These are phyloP conservation scores for Populus alba DNA, from an alignment of 345 rosid species.

Conservation along the genomic window DNA sequence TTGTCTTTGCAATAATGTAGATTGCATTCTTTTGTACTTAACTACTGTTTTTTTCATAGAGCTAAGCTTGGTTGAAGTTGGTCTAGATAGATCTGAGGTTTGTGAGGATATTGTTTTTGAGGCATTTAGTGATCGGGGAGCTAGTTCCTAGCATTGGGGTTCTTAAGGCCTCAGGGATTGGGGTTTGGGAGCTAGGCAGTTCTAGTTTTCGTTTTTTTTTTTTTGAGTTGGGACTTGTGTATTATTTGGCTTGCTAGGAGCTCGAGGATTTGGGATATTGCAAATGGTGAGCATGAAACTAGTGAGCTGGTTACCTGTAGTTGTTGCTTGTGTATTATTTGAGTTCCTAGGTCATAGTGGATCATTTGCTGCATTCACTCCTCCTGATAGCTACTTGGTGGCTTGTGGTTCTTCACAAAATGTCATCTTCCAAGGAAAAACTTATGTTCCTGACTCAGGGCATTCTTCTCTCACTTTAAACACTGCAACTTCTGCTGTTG, in stretches of 20 bases:
- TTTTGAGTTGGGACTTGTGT: slow-evolving; percentile 13
- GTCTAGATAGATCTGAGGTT: slow-evolving; percentile 34
- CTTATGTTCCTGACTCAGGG: slow-evolving; percentile 68
- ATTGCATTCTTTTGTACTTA: not conserved
- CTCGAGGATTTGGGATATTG: slow-evolving; percentile 25
- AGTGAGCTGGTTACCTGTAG: slow-evolving; percentile 27
- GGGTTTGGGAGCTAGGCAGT: slow-evolving; percentile 1
- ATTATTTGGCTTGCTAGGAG: slow-evolving; percentile 6
- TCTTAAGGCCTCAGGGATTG: slow-evolving; percentile 13
- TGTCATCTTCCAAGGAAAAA: slow-evolving; percentile 64
- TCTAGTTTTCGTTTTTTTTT: not conserved
- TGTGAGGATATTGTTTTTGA: slow-evolving; percentile 9
- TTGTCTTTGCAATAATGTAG: slow-evolving; percentile 10
- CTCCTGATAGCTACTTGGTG: slow-evolving; percentile 74
- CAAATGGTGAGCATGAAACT: slow-evolving; percentile 45
- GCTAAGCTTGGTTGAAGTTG: slow-evolving; percentile 9
- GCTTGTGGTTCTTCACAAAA: slow-evolving; percentile 79
- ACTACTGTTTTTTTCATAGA: not conserved
- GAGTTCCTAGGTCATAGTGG: slow-evolving; percentile 33
- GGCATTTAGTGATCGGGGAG: slow-evolving; percentile 7
- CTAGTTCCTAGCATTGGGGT: not conserved
- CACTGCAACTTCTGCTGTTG: slow-evolving; percentile 47
- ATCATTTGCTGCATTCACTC: slow-evolving; percentile 51
- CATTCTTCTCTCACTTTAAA: slow-evolving; percentile 57
- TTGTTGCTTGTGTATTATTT: slow-evolving; percentile 39